phyloP scores from a whole-genome alignment of 805 yeast species.

The Candida schatavii region DNA sequence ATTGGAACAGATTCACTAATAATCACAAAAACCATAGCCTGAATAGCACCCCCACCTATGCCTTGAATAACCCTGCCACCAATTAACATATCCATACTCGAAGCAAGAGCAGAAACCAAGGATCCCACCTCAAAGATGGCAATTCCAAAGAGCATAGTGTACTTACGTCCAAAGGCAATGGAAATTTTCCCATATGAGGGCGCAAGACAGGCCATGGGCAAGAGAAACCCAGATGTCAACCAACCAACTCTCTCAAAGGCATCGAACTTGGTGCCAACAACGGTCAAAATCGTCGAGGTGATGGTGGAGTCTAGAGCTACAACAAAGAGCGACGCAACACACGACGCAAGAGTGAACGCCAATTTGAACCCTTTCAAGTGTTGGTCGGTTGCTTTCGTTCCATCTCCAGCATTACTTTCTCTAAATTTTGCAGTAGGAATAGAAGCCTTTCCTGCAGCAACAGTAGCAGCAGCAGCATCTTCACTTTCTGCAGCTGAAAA shows the following conservation, averaged over 20 bases:
- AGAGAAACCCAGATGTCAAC: conserved; percentile 53
- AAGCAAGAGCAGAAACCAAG: conserved; percentile 53
- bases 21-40: conserved; percentile 54
- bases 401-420: conserved; percentile 44
- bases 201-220: conserved; percentile 52
- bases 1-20: conserved; percentile 54
- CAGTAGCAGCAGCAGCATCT: too few species aligned
- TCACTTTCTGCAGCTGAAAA: too few species aligned
- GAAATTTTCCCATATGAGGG: conserved; percentile 59
- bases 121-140: conserved; percentile 62
- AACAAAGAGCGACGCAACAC: conserved; percentile 30
- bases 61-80: conserved; percentile 74
- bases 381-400: conserved; percentile 35
- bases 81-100: conserved; percentile 56
- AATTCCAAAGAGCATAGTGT: conserved; percentile 46
- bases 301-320: conserved; percentile 62
- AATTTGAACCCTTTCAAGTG: conserved; percentile 27
- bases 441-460: too few species aligned
- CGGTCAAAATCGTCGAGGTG: conserved; percentile 47
- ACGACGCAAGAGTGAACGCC: conserved; percentile 22
- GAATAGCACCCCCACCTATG: conserved; percentile 68
- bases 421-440: conserved; percentile 23
- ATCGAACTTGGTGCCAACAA: conserved; percentile 48
- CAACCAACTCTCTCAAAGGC: conserved; percentile 55
- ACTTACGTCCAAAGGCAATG: conserved; percentile 56